These are phyloP conservation scores for Peronospora belbahrii DNA, from an alignment of 352 stramenopile genomes.

Conservation along the genomic window DNA sequence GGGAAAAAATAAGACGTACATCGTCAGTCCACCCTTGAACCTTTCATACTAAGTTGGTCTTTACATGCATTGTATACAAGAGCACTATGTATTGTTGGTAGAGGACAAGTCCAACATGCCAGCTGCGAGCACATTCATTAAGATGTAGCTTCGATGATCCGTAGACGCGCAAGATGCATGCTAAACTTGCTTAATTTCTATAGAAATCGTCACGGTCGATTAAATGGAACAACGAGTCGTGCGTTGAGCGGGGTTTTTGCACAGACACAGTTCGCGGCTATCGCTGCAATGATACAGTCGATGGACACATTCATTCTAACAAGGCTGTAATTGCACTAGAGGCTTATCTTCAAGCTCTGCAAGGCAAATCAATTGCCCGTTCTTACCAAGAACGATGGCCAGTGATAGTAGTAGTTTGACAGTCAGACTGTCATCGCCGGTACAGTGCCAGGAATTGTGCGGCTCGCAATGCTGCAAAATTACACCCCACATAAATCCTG, in stretches of 20 bases:
- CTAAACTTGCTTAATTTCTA: slow-evolving; percentile 1
- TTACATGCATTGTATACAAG: no score
- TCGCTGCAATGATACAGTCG: slow-evolving; percentile 1
- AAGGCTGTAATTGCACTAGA: slow-evolving; percentile 14
- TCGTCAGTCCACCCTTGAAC: no score
- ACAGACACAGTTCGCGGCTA: slow-evolving; percentile 3
- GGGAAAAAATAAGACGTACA: no score
- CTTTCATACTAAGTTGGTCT: no score
- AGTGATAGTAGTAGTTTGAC: not conserved
- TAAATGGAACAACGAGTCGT: slow-evolving; percentile 19
- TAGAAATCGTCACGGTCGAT: not conserved
- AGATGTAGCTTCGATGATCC: not conserved
- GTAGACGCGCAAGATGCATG: not conserved
- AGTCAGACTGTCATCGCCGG: no score
- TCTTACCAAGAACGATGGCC: not conserved
- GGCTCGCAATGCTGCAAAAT: no score
- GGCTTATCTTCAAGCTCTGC: not conserved
- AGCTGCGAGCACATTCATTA: no score
- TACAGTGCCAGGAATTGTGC: no score
- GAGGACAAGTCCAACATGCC: no score
- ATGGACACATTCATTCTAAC: slow-evolving; percentile 4
- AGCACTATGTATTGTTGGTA: no score
- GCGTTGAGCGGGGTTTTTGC: not conserved
- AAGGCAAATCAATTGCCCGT: not conserved
- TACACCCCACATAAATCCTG: slow-evolving; percentile 8